These are phyloP conservation scores for Delitschia confertaspora DNA, from an alignment of 495 filamentous ascomycete species.

Conservation along the genomic window DNA sequence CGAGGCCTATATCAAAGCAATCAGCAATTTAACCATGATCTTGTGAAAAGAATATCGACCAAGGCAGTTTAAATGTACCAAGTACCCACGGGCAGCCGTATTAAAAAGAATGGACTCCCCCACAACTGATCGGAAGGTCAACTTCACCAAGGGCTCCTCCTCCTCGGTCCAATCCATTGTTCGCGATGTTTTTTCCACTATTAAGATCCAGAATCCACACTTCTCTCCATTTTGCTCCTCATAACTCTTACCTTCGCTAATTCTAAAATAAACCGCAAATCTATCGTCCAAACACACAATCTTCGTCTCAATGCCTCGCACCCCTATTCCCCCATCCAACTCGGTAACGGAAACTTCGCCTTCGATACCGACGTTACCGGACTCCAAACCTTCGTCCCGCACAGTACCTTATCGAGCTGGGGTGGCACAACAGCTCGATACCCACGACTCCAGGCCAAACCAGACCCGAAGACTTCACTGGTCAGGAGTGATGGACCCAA, in stretches of 20 bases:
- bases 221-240: not conserved
- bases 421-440: conserved; percentile 51
- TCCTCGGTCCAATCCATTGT: no score
- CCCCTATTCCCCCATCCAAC: conserved; percentile 42
- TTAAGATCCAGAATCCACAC: no score
- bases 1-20: no score
- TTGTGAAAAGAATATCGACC: no score
- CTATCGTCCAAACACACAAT: conserved; percentile 23
- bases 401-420: conserved; percentile 39
- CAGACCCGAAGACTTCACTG: conserved; percentile 30
- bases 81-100: no score
- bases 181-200: no score
- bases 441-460: conserved; percentile 36
- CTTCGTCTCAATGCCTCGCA: conserved; percentile 20
- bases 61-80: no score
- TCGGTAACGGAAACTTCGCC: conserved; percentile 48
- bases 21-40: no score
- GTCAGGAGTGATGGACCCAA: conserved; percentile 47
- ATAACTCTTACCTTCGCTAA: not conserved
- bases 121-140: no score
- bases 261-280: conserved; percentile 17
- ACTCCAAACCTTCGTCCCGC: conserved; percentile 30
- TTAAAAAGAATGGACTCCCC: no score
- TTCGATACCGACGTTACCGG: conserved; percentile 49
- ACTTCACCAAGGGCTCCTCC: no score